These are phyloP conservation scores for Crassisporium funariophilum DNA, from an alignment of 768 basidiomycete genomes.

Conservation along the genomic window DNA sequence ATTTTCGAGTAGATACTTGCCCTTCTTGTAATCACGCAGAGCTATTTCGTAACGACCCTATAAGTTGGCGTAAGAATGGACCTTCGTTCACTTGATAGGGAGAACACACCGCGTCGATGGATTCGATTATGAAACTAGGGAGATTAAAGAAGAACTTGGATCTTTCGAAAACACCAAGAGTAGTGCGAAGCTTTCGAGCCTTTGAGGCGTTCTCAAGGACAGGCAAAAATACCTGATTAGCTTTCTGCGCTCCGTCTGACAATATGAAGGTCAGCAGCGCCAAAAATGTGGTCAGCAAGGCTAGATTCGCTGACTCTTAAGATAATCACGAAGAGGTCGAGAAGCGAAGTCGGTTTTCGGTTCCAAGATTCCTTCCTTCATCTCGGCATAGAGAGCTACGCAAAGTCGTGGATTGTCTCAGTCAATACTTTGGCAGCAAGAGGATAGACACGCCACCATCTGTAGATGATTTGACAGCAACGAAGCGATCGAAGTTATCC, in stretches of 20 bases:
- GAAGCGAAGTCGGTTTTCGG: constrained; percentile 81
- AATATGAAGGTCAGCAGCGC: neutral
- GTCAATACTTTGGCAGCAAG: neutral
- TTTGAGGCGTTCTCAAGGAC: constrained; percentile 95
- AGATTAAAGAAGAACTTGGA: constrained; percentile 99
- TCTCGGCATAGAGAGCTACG: constrained; percentile 85
- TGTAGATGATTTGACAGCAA: constrained; percentile 95
- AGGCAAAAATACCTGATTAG: constrained; percentile 94
- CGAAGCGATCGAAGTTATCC: constrained; percentile 97
- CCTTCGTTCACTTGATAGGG: neutral
- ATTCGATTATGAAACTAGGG: constrained; percentile 87
- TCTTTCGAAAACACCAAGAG: constrained; percentile 92
- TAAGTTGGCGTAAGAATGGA: constrained; percentile 6
- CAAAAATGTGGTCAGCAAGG: constrained; percentile 1
- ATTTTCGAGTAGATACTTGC: constrained; percentile 85
- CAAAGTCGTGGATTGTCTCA: constrained; percentile 8
- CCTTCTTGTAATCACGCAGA: constrained; percentile 95
- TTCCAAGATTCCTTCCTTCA: constrained; percentile 86
- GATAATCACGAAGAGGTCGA: constrained; percentile 75
- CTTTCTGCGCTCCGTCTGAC: constrained; percentile 86
- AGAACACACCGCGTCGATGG: constrained; percentile 79
- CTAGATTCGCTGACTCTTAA: constrained; percentile 66
- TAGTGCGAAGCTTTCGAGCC: constrained; percentile 88
- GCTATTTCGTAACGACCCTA: constrained; percentile 95
- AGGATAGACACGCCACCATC: constrained; percentile 59